These are phyloP conservation scores for Zygotorulaspora chibaensis DNA, from an alignment of 805 yeast species.

Conservation along the genomic window DNA sequence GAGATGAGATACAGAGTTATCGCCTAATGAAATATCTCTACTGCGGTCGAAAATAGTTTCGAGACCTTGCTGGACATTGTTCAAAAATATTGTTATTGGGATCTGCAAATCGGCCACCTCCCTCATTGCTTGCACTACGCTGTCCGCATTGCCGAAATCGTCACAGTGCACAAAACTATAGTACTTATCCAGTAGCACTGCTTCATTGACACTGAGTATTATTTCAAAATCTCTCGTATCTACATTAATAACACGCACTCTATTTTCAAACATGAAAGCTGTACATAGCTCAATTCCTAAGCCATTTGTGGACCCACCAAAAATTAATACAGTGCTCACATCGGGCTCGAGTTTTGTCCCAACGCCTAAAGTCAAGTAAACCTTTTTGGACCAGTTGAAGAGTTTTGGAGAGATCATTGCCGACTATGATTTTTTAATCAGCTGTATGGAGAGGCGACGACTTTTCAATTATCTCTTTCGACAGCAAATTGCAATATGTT, in stretches of 20 bases:
- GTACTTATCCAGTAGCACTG: not conserved
- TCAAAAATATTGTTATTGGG: conserved; percentile 17
- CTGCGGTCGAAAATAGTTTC: conserved; percentile 3
- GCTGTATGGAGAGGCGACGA: not conserved
- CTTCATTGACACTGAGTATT: not conserved
- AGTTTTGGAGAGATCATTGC: conserved; percentile 5
- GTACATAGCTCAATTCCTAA: conserved; percentile 17
- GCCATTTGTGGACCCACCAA: conserved; percentile 23
- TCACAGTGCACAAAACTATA: conserved; percentile 12
- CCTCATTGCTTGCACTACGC: conserved; percentile 9
- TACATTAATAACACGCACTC: conserved; percentile 16
- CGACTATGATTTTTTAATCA: not conserved
- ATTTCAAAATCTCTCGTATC: conserved; percentile 12
- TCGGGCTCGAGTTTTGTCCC: conserved; percentile 12
- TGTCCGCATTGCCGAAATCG: conserved; percentile 8
- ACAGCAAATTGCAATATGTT: no score
- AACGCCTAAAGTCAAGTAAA: conserved; percentile 23
- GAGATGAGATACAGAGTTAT: conserved; percentile 8
- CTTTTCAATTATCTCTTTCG: not conserved
- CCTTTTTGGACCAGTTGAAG: conserved; percentile 6
- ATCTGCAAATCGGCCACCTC: conserved; percentile 4
- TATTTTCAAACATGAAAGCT: conserved; percentile 7
- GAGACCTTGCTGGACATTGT: conserved; percentile 20
- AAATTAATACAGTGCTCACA: conserved; percentile 14
- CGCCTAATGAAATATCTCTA: not conserved